A percentile compares a stretch with the other conserved stretches of the same genome.
Conservation (phyloP, 352 stramenopile species). For the Pythium oligandrum region DNA sequence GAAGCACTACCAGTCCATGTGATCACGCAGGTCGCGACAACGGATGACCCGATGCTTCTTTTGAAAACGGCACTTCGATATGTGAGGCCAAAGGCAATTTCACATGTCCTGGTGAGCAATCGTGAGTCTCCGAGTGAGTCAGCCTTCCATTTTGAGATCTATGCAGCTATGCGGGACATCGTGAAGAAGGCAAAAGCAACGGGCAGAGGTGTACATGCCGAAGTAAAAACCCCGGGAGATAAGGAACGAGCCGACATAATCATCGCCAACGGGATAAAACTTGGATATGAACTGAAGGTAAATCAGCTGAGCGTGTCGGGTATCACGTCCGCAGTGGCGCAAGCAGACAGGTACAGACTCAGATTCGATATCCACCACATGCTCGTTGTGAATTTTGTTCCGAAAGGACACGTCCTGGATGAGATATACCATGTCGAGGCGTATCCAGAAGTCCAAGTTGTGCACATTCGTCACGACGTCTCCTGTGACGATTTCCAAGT, state of each 20-base stretch:
- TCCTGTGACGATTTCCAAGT: conserved; percentile 7
- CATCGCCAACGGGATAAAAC: conserved; percentile 1
- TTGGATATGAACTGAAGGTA: conserved; percentile 5
- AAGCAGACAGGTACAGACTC: conserved; percentile 12
- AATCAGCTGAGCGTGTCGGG: conserved; percentile 2
- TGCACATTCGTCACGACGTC: conserved; percentile 7
- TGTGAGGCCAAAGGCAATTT: background rate
- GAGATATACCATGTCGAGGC: conserved; percentile 5
- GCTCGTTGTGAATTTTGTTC: conserved; percentile 9
- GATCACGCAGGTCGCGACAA: conserved; percentile 5
- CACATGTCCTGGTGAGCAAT: conserved; percentile 3
- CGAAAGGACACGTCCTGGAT: conserved; percentile 3
- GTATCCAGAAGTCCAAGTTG: conserved; percentile 5
- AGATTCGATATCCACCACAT: conserved; percentile 7
- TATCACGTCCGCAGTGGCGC: conserved; percentile 3
- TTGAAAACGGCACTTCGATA: conserved; percentile 4
- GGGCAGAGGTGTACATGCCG: conserved; percentile 1
- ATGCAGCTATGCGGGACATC: conserved; percentile 3
- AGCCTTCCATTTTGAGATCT: conserved; percentile 3
- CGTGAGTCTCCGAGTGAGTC: conserved; percentile 5
- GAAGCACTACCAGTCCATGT: conserved; percentile 14
- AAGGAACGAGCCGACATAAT: conserved; percentile 7
- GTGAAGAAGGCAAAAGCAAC: background rate
- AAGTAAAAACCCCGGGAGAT: conserved; percentile 4
- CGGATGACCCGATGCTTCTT: conserved; percentile 1